phyloP scores from a whole-genome alignment of 345 rosid species.

The Balakata baccata region DNA sequence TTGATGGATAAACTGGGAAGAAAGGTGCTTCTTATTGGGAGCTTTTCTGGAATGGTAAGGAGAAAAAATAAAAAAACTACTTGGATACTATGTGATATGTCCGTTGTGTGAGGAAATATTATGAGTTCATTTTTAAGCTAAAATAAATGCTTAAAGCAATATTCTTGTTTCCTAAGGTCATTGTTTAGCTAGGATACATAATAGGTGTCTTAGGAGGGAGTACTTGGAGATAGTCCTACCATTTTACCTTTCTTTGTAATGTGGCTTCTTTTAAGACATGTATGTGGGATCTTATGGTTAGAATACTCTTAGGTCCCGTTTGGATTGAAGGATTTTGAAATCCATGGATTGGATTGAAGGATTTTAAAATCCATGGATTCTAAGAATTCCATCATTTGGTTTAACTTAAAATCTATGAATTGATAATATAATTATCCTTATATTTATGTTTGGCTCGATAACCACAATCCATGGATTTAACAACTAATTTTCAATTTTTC shows the following conservation, averaged over 20 bases:
- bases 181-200: not conserved
- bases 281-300: not conserved
- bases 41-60: slow-evolving; percentile 90
- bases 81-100: not conserved
- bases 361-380: too few relatives aligned
- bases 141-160: not conserved
- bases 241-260: not conserved
- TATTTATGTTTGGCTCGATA: too few relatives aligned
- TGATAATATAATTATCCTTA: too few relatives aligned
- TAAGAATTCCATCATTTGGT: too few relatives aligned
- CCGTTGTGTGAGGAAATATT: not conserved
- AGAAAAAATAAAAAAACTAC: not conserved
- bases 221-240: not conserved
- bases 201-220: not conserved
- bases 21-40: slow-evolving; percentile 77
- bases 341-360: too few relatives aligned
- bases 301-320: too few relatives aligned
- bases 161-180: not conserved
- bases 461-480: too few relatives aligned
- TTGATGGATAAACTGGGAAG: slow-evolving; percentile 95
- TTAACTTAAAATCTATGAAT: too few relatives aligned
- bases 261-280: not conserved
- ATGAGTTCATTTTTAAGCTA: not conserved
- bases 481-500: too few relatives aligned
- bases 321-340: too few relatives aligned